Evolutionary conservation across 2,329 filamentous ascomycete species (phyloP).

Genomic region (Colletotrichum musae): DNA sequence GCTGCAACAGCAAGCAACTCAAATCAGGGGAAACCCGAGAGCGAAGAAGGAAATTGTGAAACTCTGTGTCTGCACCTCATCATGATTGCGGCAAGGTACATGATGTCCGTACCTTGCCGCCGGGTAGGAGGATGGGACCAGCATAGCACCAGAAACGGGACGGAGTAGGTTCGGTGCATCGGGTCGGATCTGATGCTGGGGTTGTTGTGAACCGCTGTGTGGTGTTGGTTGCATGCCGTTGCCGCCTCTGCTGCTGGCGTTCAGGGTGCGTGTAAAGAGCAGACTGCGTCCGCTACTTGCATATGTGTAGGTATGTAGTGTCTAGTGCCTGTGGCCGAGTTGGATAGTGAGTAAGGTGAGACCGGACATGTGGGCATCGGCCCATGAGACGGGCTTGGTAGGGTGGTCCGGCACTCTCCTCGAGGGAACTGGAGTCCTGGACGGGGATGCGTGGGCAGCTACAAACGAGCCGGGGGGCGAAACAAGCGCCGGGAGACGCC

Average conservation of each 20-base stretch:
- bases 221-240: neutral
- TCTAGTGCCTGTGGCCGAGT: conserved; percentile 7
- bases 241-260: neutral
- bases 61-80: conserved; percentile 35
- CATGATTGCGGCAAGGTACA: conserved; percentile 27
- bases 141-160: conserved; percentile 23
- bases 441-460: conserved; percentile 14
- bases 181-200: conserved; percentile 2
- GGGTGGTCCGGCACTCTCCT: conserved; percentile 20
- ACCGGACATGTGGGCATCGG: conserved; percentile 34
- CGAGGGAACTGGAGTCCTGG: conserved; percentile 16
- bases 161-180: neutral
- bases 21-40: conserved; percentile 30
- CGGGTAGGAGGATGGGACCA: conserved; percentile 22
- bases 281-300: too few species aligned
- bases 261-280: too few species aligned
- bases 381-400: conserved; percentile 33
- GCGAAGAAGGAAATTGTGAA: conserved; percentile 32
- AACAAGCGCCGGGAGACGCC: conserved; percentile 37
- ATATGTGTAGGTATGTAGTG: neutral
- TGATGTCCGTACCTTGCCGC: conserved; percentile 23
- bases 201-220: neutral
- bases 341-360: conserved; percentile 23
- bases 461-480: conserved; percentile 19
- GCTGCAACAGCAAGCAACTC: conserved; percentile 21